Conservation (phyloP, 2,329 filamentous ascomycete species). For the Anthostomella pinea region DNA sequence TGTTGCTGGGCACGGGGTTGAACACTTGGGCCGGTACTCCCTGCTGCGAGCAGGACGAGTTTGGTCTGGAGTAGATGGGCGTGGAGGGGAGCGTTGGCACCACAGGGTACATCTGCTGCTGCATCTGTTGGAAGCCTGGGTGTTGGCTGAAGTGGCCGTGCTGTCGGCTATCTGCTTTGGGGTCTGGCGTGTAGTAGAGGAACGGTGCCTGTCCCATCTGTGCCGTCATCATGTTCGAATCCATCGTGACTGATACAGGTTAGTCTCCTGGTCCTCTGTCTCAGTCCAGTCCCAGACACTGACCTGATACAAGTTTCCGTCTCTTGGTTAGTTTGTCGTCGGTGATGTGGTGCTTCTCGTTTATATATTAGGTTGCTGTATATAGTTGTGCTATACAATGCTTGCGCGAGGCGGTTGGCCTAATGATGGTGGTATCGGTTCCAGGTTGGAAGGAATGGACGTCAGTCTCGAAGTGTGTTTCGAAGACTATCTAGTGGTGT, state of each 20-base stretch:
- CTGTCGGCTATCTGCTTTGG: slow-evolving; percentile 67
- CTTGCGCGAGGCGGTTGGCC: slow-evolving; percentile 30
- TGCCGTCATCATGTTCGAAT: slow-evolving; percentile 53
- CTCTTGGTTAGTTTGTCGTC: slow-evolving; percentile 9
- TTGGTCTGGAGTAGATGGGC: slow-evolving; percentile 63
- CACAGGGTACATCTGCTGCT: slow-evolving; percentile 52
- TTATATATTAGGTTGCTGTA: slow-evolving; percentile 32
- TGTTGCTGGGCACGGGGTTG: slow-evolving; percentile 56
- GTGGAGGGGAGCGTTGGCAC: slow-evolving; percentile 60
- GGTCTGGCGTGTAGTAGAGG: slow-evolving; percentile 83
- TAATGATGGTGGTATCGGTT: slow-evolving; percentile 36
- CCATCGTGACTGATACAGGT: slow-evolving; percentile 52
- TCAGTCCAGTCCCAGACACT: too few relatives aligned
- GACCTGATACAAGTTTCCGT: slow-evolving; percentile 27
- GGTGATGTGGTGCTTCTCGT: slow-evolving; percentile 12
- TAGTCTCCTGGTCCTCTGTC: too few relatives aligned
- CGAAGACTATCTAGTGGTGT: slow-evolving; percentile 27
- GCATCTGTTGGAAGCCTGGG: slow-evolving; percentile 52
- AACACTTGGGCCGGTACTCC: slow-evolving; percentile 49
- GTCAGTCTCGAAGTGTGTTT: slow-evolving; percentile 25
- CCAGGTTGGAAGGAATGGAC: slow-evolving; percentile 32
- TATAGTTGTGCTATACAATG: slow-evolving; percentile 29
- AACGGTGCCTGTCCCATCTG: slow-evolving; percentile 73
- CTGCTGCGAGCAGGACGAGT: slow-evolving; percentile 61
- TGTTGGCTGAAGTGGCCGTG: slow-evolving; percentile 73